Percentiles rank a stretch among this genome's conserved stretches.
Evolutionary conservation across 371 early-diverging fungal genomes (phyloP).

Genomic region (Syncephalastrum sp.): DNA sequence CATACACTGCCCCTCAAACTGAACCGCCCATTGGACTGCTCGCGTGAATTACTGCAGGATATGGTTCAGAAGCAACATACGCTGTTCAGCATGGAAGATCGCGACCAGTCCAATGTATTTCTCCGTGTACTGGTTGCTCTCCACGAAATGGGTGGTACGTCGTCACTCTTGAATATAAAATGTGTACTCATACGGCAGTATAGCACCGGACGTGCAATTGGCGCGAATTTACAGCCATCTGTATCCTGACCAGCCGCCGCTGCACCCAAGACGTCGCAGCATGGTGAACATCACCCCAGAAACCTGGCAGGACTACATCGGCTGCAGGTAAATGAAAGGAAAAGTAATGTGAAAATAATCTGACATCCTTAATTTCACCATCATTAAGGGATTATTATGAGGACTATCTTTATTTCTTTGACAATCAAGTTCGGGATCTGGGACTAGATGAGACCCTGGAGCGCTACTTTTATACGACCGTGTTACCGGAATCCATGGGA

Average conservation of each 20-base stretch:
- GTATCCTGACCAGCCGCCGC: conserved; percentile 13
- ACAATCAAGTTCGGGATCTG: conserved; percentile 15
- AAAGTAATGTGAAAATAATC: not conserved
- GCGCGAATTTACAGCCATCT: conserved; percentile 9
- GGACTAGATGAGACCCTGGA: conserved; percentile 27
- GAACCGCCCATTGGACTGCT: not conserved
- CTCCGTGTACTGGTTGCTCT: conserved; percentile 30
- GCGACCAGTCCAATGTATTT: conserved; percentile 34
- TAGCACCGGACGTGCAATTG: conserved; percentile 11
- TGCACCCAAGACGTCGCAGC: conserved; percentile 5
- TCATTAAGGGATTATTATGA: conserved; percentile 21
- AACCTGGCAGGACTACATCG: conserved; percentile 38
- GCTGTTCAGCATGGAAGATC: conserved; percentile 34
- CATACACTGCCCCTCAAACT: not conserved
- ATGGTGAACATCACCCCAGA: conserved; percentile 9
- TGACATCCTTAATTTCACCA: conserved; percentile 3
- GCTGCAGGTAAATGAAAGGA: conserved; percentile 25
- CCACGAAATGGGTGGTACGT: conserved; percentile 34
- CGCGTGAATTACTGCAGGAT: conserved; percentile 7
- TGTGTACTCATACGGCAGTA: not conserved
- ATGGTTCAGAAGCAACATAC: conserved; percentile 22
- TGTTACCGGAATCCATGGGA: conserved; percentile 25
- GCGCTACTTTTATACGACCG: conserved; percentile 24
- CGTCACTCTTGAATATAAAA: not conserved
- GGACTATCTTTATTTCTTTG: conserved; percentile 35